Conservation (phyloP, 2,329 filamentous ascomycete species). For the Fusarium sp. region DNA sequence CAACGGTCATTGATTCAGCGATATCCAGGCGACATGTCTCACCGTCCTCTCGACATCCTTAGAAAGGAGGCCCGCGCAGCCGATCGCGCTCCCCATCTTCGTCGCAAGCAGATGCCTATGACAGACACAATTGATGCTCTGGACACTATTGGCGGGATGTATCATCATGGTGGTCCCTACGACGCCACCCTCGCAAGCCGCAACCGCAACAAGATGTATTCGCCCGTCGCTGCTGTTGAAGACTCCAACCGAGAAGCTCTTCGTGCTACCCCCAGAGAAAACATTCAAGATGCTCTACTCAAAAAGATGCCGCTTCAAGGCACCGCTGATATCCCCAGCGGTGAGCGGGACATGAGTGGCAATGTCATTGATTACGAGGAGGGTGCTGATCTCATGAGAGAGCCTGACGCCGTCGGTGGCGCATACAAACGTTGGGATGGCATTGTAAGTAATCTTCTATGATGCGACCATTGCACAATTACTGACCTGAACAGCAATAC, state of each 20-base stretch:
- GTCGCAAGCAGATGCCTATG: constrained; percentile 73
- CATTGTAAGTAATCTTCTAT: constrained; percentile 66
- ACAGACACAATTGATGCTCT: constrained; percentile 86
- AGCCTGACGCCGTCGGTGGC: constrained; percentile 74
- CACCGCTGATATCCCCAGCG: constrained; percentile 80
- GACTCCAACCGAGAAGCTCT: constrained; percentile 81
- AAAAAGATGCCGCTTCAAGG: constrained; percentile 86
- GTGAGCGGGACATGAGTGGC: constrained; percentile 75
- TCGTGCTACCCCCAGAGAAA: constrained; percentile 82
- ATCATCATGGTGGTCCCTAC: constrained; percentile 92
- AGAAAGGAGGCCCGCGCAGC: constrained; percentile 72
- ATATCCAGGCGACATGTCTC: constrained; percentile 73
- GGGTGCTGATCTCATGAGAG: constrained; percentile 86
- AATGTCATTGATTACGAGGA: constrained; percentile 83
- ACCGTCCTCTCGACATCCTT: constrained; percentile 76
- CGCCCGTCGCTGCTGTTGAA: constrained; percentile 82
- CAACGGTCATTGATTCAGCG: constrained; percentile 52
- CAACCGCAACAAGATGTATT: constrained; percentile 72
- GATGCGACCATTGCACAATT: background rate
- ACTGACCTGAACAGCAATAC: constrained; percentile 66
- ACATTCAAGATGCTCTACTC: constrained; percentile 78
- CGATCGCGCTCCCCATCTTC: constrained; percentile 75
- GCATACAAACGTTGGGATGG: constrained; percentile 82
- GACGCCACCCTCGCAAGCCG: constrained; percentile 83
- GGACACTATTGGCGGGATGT: constrained; percentile 75